A percentile compares a stretch with the other conserved stretches of the same genome.
phyloP scores from a whole-genome alignment of 306 rosid species.

The Malus fusca region DNA sequence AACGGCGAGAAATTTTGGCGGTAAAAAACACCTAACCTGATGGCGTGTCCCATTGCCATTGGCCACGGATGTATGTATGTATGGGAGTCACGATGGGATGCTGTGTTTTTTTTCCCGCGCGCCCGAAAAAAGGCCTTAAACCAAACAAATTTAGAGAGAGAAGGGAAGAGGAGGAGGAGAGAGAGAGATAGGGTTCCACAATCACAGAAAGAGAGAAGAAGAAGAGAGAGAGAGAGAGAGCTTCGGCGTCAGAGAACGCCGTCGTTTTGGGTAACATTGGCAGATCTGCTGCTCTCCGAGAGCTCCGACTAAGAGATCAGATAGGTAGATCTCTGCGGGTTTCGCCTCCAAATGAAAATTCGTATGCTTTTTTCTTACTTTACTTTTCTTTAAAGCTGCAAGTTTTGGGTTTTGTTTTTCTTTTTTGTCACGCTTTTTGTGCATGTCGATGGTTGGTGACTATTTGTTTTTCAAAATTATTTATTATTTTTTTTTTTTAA shows the following conservation, averaged over 20 bases:
- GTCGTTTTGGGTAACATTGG: slow-evolving; percentile 1
- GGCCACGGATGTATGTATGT: slow-evolving; percentile 12
- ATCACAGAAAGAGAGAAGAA: background rate
- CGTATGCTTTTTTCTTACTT: background rate
- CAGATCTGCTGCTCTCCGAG: slow-evolving; percentile 17
- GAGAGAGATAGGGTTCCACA: slow-evolving; percentile 7
- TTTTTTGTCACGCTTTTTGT: background rate
- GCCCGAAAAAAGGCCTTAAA: slow-evolving; percentile 14
- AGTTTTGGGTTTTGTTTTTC: background rate
- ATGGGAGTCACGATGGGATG: slow-evolving; percentile 9
- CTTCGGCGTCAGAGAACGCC: background rate
- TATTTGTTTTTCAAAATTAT: background rate
- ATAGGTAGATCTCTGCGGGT: slow-evolving; percentile 8
- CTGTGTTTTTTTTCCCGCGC: slow-evolving; percentile 49
- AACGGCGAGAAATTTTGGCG: slow-evolving; percentile 48
- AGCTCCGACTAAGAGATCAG: background rate
- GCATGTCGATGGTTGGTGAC: background rate
- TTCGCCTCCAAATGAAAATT: background rate
- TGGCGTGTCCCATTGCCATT: slow-evolving; percentile 8
- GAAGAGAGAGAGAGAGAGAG: slow-evolving; percentile 17
- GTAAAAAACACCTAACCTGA: slow-evolving; percentile 20
- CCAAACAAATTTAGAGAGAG: slow-evolving; percentile 15
- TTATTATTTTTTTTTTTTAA: background rate
- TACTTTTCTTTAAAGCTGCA: background rate
- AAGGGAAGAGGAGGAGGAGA: slow-evolving; percentile 1